phyloP scores from a whole-genome alignment of 768 basidiomycete genomes.

The Filobasidium wieringae region DNA sequence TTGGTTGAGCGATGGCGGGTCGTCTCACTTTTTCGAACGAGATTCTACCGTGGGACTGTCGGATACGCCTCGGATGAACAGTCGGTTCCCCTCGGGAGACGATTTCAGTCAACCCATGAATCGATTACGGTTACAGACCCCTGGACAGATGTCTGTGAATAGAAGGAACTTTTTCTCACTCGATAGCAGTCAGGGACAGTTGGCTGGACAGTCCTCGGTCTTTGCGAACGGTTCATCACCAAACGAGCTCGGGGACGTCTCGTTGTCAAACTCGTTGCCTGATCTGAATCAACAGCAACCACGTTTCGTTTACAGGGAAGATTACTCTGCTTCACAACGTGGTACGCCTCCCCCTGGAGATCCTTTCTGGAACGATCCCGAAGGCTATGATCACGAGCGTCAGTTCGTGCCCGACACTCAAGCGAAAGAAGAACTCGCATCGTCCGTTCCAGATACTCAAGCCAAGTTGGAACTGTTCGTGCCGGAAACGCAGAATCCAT shows the following conservation, averaged over 20 bases:
- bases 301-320: no score
- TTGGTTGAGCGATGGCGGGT: constrained; percentile 49
- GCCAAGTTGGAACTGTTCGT: no score
- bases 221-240: constrained; percentile 1
- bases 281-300: not conserved
- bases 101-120: constrained; percentile 33
- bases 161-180: constrained; percentile 5
- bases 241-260: not conserved
- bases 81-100: constrained; percentile 10
- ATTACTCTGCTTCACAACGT: no score
- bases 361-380: not conserved
- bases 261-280: not conserved
- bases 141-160: not conserved
- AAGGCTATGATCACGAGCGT: not conserved
- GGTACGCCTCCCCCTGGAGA: no score
- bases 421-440: no score
- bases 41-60: not conserved
- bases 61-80: not conserved
- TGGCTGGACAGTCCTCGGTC: constrained; percentile 12
- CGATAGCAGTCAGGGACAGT: not conserved
- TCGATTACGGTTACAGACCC: constrained; percentile 26
- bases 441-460: no score
- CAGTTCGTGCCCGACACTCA: no score
- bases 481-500: no score
- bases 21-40: constrained; percentile 12